Conservation (phyloP, 768 basidiomycete genomes). For the Tricholoma terreum region DNA sequence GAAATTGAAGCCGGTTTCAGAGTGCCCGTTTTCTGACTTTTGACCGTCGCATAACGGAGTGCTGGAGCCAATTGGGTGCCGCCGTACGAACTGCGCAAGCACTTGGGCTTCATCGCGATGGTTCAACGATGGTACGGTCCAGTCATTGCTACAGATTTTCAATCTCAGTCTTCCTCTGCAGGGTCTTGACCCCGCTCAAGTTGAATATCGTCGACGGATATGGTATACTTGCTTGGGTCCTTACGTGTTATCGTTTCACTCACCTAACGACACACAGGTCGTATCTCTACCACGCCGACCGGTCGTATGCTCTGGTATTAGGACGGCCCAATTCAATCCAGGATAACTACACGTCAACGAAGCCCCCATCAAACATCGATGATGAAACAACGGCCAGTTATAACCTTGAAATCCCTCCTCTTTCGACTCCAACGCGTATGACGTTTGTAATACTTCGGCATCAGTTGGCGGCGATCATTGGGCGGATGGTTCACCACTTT, state of each 20-base stretch:
- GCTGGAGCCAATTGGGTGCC: constrained; percentile 94
- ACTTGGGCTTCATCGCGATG: constrained; percentile 88
- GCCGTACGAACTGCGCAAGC: constrained; percentile 92
- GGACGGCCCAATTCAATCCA: constrained; percentile 89
- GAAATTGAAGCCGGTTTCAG: constrained; percentile 39
- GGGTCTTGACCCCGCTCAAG: constrained; percentile 71
- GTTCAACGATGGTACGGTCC: constrained; percentile 66
- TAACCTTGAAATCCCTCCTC: constrained; percentile 50
- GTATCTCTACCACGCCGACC: constrained; percentile 91
- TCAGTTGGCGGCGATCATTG: constrained; percentile 78
- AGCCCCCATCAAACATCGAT: constrained; percentile 69
- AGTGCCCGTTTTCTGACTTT: constrained; percentile 61
- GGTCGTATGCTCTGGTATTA: constrained; percentile 87
- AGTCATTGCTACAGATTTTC: background rate
- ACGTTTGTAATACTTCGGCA: constrained; percentile 89
- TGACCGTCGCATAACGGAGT: constrained; percentile 87
- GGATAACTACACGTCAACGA: constrained; percentile 84
- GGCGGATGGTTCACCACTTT: constrained; percentile 90
- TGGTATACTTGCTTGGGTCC: constrained; percentile 49
- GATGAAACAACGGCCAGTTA: constrained; percentile 48
- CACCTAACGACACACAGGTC: constrained; percentile 48
- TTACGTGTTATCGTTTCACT: background rate
- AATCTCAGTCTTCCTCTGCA: constrained; percentile 24
- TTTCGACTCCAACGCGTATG: constrained; percentile 74
- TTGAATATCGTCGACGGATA: constrained; percentile 87